Base-by-base conservation (phyloP, 495 filamentous ascomycete genomes). In the Bathelium albidoporum region DNA sequence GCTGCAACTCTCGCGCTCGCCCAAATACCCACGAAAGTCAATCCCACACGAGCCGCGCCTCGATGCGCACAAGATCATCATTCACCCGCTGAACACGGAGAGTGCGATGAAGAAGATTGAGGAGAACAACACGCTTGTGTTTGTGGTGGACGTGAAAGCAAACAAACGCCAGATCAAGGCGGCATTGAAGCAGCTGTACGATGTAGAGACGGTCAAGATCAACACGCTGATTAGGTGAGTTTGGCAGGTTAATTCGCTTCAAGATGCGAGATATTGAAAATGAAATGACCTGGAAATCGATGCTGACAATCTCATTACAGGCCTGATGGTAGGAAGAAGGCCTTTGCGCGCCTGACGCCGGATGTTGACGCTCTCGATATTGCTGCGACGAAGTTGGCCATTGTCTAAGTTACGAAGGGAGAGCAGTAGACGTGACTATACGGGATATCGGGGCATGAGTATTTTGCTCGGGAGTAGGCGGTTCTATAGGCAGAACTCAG, bases 141-240 rank as follows among this genome's bases (percentile, higher is more conserved):
- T 99, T 82, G 96, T 97, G 73, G 91, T 96, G 73, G 90, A 99
- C 70, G 85, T 91, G 76, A 96, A 97, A 89, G 85, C 90, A 73
- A 99, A 99, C 83, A 99, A 99, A 89, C 87, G 91, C 73, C 94
- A 99, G 86, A 99, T 99, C 81, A 96, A 96, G 86, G 82, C 83
- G 72, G 89, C 94, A 66, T 82, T 99, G 68, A 99, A 99, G 90
- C 96, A 92, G 88, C 85, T 97, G 69, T 99, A 99, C 78, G 93
- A 97, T 79, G 92, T 99, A 68, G 91, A 96, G 73, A 87, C 84
- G 73, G 82, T 99, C 79, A 97, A 96, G 88, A 87, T 99, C 80
- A 99, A 97, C 84, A 97, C 94, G 67, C 86, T 99, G 65, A 90
- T 99, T 81, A 88, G 93, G 91, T 95, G 82, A 28, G 68, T 62